These are phyloP conservation scores for Suhomyces maxii DNA, from an alignment of 1,139 yeast genomes.

Conservation along the genomic window DNA sequence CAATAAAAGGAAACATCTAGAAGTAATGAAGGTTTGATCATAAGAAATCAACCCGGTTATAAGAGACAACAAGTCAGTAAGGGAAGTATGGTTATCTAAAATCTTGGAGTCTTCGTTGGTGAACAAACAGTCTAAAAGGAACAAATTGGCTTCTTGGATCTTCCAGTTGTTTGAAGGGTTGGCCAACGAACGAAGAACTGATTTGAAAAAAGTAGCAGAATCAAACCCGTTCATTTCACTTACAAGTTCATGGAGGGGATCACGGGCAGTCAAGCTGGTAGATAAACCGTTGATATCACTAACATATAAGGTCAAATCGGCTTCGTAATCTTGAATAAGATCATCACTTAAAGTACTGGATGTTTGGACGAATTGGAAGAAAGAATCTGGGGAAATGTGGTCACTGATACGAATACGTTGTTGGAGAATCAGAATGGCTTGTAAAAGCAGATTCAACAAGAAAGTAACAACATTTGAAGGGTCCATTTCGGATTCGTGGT, in stretches of 20 bases:
- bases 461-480: conserved; percentile 14
- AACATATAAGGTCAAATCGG: conserved; percentile 68
- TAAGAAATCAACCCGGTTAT: conserved; percentile 21
- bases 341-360: conserved; percentile 5
- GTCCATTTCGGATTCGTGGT: conserved; percentile 17
- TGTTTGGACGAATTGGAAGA: conserved; percentile 2
- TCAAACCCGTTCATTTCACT: conserved; percentile 45
- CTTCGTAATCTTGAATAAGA: conserved; percentile 30
- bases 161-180: conserved; percentile 16
- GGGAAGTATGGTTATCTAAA: conserved; percentile 17
- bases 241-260: conserved; percentile 51
- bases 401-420: conserved; percentile 21
- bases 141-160: conserved; percentile 40
- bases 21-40: conserved; percentile 31
- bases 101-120: conserved; percentile 43
- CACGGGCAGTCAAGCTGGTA: conserved; percentile 50
- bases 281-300: conserved; percentile 71
- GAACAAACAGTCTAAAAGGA: conserved; percentile 42
- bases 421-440: conserved; percentile 29
- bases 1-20: conserved; percentile 49
- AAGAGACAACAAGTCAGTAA: conserved; percentile 24
- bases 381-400: background rate
- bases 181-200: conserved; percentile 11
- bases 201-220: conserved; percentile 27
- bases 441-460: conserved; percentile 24